Evolutionary conservation across 331 rosid genomes (phyloP), one percentile per base, ranked within the genome.

Genomic region (Prunus yedoensis): DNA sequence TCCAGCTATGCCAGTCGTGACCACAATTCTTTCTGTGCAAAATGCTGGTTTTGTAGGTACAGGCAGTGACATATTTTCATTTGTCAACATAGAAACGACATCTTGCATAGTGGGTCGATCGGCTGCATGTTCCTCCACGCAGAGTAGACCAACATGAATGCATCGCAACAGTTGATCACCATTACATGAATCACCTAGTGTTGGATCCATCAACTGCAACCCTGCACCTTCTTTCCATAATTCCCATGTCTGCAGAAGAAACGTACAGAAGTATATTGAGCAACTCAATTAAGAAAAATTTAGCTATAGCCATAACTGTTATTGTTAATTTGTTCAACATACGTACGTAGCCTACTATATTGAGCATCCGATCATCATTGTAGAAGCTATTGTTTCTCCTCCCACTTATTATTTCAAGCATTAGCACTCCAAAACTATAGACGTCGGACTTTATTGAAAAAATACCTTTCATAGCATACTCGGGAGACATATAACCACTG

Each of bases 391-490:
- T 23, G 41, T 46, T 13, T 68, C 23, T 68, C 72, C 57, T 23
- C 0, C 72, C 58, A 16, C 58, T 68, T 25, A 68, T 68, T 12
- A 47, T 47, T 68, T 68, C 72, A 68, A 68, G 72, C 72, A 68
- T 4, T 8, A 68, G 3, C 57, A 68, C 72, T 46, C 72, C 58
- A 1, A 21, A 68, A 51, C 72, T 25, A 2, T 68, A 68, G 57
- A 68, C 35, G 25, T 68, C 72, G 2, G 72, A 47, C 15, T 68
- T 68, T 23, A 15, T 17, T 3, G 72, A 68, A 9, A 68, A 13
- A 10, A 3, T 49, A 23, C 72, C 43, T 15, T 28, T 21, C 21
- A 8, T 15, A 32, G 11, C 10, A 2, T 46, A 68, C 15, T 68
- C 58, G 0, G 72, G 72, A 2, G 72, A 10, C 21, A 68, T 68